A percentile compares a stretch with the other conserved stretches of the same genome.
Conservation (phyloP, 176 grass and related monocot species). For the Paspalum notatum region DNA sequence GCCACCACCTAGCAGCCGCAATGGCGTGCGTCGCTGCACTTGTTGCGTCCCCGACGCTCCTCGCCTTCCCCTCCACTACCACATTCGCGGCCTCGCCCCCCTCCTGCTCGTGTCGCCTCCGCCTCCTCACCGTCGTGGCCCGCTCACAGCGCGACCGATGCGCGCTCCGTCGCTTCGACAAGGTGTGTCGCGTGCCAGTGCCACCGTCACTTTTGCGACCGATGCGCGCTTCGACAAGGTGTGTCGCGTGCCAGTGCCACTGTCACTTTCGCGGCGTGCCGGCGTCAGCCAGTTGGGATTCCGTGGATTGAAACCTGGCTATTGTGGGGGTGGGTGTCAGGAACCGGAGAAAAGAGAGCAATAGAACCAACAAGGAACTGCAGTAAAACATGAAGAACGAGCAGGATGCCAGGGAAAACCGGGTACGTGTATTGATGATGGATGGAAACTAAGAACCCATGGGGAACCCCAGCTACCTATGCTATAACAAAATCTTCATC, state of each 20-base stretch:
- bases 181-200: constrained; percentile 15
- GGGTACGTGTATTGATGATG: too few species aligned
- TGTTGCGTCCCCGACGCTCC: constrained; percentile 45
- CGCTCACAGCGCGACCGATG: constrained; percentile 40
- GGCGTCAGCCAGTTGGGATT: neutral
- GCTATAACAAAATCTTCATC: too few species aligned
- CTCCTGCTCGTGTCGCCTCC: constrained; percentile 59
- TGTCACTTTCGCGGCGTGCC: neutral
- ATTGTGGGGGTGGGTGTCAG: neutral
- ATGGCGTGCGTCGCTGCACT: constrained; percentile 54
- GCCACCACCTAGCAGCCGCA: neutral
- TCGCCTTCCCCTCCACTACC: constrained; percentile 34
- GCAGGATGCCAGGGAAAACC: too few species aligned
- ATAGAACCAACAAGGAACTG: too few species aligned
- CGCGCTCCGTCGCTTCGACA: constrained; percentile 45
- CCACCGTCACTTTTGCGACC: neutral
- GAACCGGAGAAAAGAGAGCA: too few species aligned
- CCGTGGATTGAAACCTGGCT: neutral
- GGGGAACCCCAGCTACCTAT: too few species aligned
- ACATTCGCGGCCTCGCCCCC: neutral
- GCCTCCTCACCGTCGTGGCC: constrained; percentile 47
- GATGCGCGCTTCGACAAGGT: constrained; percentile 44
- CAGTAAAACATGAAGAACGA: too few species aligned
- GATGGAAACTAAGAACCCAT: too few species aligned
- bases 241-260: neutral